phyloP scores from a whole-genome alignment of 1,284 basidiomycete species.

The Cryptococcus depauperatus region DNA sequence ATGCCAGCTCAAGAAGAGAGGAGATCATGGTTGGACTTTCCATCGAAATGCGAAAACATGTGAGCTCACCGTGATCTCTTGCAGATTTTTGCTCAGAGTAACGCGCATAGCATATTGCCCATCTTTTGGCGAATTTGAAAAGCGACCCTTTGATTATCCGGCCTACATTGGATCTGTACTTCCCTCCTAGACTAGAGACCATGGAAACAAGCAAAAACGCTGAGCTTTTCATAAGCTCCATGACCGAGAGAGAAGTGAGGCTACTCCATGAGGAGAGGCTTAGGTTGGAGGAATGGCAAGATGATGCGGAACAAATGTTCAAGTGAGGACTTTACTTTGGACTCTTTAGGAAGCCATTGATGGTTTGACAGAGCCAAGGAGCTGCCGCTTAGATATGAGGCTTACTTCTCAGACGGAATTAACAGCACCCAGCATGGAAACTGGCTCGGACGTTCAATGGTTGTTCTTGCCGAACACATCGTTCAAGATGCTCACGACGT shows the following conservation, averaged over 20 bases:
- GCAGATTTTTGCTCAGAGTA: too few relatives aligned
- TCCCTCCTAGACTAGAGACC: slow-evolving; percentile 14
- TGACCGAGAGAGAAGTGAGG: slow-evolving; percentile 5
- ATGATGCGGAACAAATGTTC: slow-evolving; percentile 6
- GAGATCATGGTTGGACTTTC: slow-evolving; percentile 19
- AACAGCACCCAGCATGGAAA: not conserved
- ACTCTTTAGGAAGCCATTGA: too few relatives aligned
- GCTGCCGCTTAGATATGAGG: not conserved
- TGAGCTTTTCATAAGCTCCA: slow-evolving; percentile 17
- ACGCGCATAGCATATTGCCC: slow-evolving; percentile 12
- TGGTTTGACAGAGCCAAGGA: not conserved
- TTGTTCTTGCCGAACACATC: not conserved
- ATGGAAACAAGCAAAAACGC: not conserved
- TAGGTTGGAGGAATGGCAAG: slow-evolving; percentile 10
- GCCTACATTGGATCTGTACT: slow-evolving; percentile 19
- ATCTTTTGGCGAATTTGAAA: slow-evolving; percentile 7
- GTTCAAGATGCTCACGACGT: not conserved
- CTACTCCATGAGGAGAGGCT: slow-evolving; percentile 7
- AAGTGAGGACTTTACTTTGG: slow-evolving; percentile 2
- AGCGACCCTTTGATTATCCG: slow-evolving; percentile 3
- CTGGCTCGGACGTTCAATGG: not conserved
- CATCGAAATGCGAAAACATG: slow-evolving; percentile 14
- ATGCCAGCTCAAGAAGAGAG: slow-evolving; percentile 2
- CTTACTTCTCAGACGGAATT: not conserved
- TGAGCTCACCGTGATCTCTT: slow-evolving; percentile 8